Conservation (phyloP, 83 land plant species). For the Isoetes engelmannii region DNA sequence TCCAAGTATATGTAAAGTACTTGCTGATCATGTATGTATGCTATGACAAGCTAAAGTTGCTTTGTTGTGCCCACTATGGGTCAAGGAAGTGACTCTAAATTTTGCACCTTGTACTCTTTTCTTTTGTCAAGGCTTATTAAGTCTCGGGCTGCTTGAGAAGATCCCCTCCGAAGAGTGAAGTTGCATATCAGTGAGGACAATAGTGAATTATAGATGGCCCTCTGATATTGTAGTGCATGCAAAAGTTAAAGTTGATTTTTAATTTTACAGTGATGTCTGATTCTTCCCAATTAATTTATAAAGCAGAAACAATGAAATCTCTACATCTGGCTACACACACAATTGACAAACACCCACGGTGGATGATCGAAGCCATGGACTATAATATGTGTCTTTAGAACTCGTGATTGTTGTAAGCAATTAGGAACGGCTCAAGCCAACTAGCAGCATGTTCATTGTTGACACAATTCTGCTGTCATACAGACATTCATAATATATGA, state of each 20-base stretch:
- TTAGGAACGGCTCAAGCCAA: no score
- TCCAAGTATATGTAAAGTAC: slow-evolving; percentile 29
- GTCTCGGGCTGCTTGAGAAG: slow-evolving; percentile 32
- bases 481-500: no score
- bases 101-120: not conserved
- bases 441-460: no score
- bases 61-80: not conserved
- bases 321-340: no score
- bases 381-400: no score
- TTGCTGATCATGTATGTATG: slow-evolving; percentile 42
- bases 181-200: slow-evolving; percentile 30
- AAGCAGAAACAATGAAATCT: no score
- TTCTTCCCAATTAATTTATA: slow-evolving; percentile 40
- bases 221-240: not conserved
- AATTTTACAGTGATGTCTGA: slow-evolving; percentile 22
- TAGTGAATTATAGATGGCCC: not conserved
- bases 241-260: not conserved
- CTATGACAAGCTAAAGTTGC: not conserved
- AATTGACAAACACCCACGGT: no score
- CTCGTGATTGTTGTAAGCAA: no score
- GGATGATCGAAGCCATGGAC: no score
- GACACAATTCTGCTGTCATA: no score
- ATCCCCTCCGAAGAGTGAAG: slow-evolving; percentile 24
- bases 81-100: not conserved
- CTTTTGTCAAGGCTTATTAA: slow-evolving; percentile 17